Conservation (phyloP, 192 early-diverging fungal species). For the Backusella westeae region DNA sequence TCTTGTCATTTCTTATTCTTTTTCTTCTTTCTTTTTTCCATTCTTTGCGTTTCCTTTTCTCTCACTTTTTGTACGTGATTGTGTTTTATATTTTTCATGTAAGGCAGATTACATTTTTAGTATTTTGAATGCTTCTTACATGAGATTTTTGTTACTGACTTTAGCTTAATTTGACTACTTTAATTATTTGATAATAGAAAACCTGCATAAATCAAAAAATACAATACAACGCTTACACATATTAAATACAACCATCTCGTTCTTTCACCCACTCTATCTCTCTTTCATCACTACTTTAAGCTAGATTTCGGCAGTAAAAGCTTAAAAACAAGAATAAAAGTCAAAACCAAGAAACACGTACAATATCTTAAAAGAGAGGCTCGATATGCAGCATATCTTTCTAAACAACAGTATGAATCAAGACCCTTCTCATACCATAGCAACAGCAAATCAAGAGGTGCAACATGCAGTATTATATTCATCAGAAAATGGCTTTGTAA, state of each 20-base stretch:
- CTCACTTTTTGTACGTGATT: background rate
- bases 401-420: background rate
- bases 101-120: background rate
- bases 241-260: background rate
- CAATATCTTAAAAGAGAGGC: background rate
- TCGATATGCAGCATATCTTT: background rate
- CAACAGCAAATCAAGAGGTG: background rate
- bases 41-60: background rate
- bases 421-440: background rate
- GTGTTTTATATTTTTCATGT: background rate
- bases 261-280: background rate
- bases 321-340: background rate
- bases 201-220: background rate
- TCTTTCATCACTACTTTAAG: background rate
- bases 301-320: background rate
- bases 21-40: background rate
- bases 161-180: background rate
- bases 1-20: background rate
- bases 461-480: background rate
- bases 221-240: background rate
- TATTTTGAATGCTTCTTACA: background rate
- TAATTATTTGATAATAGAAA: slow-evolving; percentile 3
- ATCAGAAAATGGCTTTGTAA: slow-evolving; percentile 9
- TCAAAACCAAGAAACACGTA: background rate
- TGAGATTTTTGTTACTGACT: background rate